These are phyloP conservation scores for Lipomyces yamadae DNA, from an alignment of 805 yeast genomes.

Conservation along the genomic window DNA sequence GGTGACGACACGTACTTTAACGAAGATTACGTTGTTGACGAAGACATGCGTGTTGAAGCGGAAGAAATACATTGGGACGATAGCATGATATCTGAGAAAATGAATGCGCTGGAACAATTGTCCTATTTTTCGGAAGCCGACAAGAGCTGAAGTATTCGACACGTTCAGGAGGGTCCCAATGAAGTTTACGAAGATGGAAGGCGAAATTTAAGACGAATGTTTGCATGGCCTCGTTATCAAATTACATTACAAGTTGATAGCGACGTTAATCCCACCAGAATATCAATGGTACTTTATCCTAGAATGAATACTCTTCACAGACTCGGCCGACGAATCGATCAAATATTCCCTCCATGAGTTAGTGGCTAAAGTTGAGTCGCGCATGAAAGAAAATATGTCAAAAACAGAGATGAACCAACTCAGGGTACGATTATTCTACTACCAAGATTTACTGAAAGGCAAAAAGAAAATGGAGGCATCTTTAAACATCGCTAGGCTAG, in stretches of 20 bases:
- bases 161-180: not conserved
- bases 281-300: not conserved
- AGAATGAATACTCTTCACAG: not conserved
- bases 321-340: not conserved
- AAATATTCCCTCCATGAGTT: not conserved
- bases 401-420: not conserved
- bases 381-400: not conserved
- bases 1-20: not conserved
- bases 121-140: slow-evolving; percentile 1
- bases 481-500: not conserved
- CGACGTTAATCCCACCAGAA: not conserved
- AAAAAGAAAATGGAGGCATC: not conserved
- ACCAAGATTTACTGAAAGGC: not conserved
- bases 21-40: not conserved
- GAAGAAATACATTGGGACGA: not conserved
- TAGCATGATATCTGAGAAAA: not conserved
- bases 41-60: slow-evolving; percentile 1
- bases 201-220: not conserved
- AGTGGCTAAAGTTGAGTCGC: not conserved
- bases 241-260: not conserved
- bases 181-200: not conserved
- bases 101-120: not conserved
- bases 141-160: not conserved
- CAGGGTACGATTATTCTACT: not conserved
- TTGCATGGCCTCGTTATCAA: not conserved